Evolutionary conservation across 495 filamentous ascomycete genomes (phyloP).

Genomic region (Aspergillus campestris): DNA sequence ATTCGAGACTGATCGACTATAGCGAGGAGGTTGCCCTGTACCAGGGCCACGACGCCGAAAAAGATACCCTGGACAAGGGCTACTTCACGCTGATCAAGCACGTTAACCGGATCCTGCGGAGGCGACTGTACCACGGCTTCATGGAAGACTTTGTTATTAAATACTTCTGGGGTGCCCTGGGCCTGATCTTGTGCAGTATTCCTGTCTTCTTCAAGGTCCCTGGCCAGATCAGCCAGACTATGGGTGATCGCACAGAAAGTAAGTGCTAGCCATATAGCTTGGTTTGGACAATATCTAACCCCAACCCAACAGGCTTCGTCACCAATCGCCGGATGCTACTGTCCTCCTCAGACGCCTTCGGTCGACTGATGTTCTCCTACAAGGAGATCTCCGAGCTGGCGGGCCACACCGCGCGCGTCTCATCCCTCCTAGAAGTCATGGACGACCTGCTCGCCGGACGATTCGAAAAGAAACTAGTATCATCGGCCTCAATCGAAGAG

Average conservation of each 20-base stretch:
- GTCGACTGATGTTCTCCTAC: slow-evolving; percentile 96
- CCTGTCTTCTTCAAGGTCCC: slow-evolving; percentile 95
- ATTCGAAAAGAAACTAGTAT: slow-evolving; percentile 94
- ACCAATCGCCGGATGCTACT: slow-evolving; percentile 89
- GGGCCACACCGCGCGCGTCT: slow-evolving; percentile 86
- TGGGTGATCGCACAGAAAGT: slow-evolving; percentile 90
- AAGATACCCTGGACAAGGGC: slow-evolving; percentile 93
- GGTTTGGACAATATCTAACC: not conserved
- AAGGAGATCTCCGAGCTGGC: slow-evolving; percentile 95
- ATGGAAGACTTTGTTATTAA: slow-evolving; percentile 99
- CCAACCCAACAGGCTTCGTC: slow-evolving; percentile 54
- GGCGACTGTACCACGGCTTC: slow-evolving; percentile 87
- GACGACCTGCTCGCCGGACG: slow-evolving; percentile 80
- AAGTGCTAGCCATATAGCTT: slow-evolving; percentile 13
- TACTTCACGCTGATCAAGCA: slow-evolving; percentile 99
- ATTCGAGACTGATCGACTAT: slow-evolving; percentile 89
- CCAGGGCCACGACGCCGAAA: slow-evolving; percentile 88
- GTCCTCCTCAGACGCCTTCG: slow-evolving; percentile 89
- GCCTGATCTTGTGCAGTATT: slow-evolving; percentile 87
- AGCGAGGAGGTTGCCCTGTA: slow-evolving; percentile 93
- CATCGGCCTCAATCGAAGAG: slow-evolving; percentile 67
- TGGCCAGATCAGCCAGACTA: slow-evolving; percentile 58
- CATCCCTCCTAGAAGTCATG: slow-evolving; percentile 84
- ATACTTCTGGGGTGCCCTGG: slow-evolving; percentile 96
- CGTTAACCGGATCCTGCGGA: slow-evolving; percentile 86